phyloP scores from a whole-genome alignment of 345 rosid species.

The Euphorbia peplus region DNA sequence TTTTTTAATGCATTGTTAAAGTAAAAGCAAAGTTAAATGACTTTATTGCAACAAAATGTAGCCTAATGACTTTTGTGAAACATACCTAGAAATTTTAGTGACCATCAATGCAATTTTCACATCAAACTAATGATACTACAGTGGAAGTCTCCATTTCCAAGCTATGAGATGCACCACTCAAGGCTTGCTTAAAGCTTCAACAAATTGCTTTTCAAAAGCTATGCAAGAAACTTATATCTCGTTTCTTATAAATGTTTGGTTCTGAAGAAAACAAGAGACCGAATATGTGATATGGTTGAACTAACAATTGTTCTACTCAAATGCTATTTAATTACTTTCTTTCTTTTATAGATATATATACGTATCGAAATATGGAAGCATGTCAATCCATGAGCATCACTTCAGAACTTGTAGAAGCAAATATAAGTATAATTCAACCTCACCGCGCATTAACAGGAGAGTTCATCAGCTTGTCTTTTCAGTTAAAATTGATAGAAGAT shows the following conservation, averaged over 20 bases:
- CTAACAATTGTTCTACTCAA: neutral
- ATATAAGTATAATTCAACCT: neutral
- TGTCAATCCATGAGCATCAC: neutral
- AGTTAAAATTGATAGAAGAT: slow-evolving; percentile 50
- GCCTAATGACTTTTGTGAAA: too few species aligned
- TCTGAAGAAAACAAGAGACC: neutral
- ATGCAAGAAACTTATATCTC: too few species aligned
- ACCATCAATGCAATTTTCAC: too few species aligned
- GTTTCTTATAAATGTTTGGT: neutral
- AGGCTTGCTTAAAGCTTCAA: neutral
- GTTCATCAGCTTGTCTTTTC: slow-evolving; percentile 47
- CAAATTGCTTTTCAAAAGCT: neutral
- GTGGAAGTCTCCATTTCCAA: too few species aligned
- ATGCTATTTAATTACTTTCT: too few species aligned
- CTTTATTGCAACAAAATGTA: too few species aligned
- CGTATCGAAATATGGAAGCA: neutral
- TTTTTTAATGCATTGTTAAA: too few species aligned
- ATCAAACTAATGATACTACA: too few species aligned
- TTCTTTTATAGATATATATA: too few species aligned
- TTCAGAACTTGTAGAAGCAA: neutral
- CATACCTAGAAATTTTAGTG: too few species aligned
- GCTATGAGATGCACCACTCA: neutral
- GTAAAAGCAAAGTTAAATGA: too few species aligned
- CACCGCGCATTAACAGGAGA: neutral
- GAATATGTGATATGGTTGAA: neutral